Percentiles rank a stretch among this genome's conserved stretches.
phyloP scores from a whole-genome alignment of 257 asterid species.

The Scutellaria barbata region DNA sequence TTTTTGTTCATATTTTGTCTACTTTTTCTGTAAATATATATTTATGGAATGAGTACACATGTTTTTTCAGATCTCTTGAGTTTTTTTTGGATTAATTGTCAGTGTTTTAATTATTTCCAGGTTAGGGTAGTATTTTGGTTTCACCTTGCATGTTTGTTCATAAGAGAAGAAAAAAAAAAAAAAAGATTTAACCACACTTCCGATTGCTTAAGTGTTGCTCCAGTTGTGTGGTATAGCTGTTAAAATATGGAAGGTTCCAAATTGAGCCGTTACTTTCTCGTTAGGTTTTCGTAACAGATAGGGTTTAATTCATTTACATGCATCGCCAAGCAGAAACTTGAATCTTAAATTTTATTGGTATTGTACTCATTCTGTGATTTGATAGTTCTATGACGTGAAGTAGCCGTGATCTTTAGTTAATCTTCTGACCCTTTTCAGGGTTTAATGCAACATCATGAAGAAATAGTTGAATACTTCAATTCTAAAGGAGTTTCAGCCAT shows the following conservation, averaged over 20 bases:
- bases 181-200: not conserved
- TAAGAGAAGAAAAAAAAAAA: no score
- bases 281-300: not conserved
- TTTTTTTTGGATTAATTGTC: no score
- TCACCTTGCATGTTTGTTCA: not conserved
- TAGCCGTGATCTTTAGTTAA: not conserved
- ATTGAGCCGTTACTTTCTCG: not conserved
- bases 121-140: no score
- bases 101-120: no score
- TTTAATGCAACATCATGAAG: slow-evolving; percentile 74
- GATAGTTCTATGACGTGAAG: not conserved
- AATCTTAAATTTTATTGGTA: not conserved
- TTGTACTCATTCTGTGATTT: not conserved
- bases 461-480: slow-evolving; percentile 78
- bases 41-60: not conserved
- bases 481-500: slow-evolving; percentile 77
- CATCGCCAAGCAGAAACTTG: not conserved
- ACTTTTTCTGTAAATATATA: not conserved
- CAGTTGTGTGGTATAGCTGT: not conserved
- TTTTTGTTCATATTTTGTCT: not conserved
- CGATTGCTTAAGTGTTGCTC: not conserved
- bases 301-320: not conserved
- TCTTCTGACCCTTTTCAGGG: slow-evolving; percentile 59
- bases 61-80: not conserved
- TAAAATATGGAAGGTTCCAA: not conserved